These are phyloP conservation scores for Pulveroboletus sp. DNA, from an alignment of 768 basidiomycete genomes.

Conservation along the genomic window DNA sequence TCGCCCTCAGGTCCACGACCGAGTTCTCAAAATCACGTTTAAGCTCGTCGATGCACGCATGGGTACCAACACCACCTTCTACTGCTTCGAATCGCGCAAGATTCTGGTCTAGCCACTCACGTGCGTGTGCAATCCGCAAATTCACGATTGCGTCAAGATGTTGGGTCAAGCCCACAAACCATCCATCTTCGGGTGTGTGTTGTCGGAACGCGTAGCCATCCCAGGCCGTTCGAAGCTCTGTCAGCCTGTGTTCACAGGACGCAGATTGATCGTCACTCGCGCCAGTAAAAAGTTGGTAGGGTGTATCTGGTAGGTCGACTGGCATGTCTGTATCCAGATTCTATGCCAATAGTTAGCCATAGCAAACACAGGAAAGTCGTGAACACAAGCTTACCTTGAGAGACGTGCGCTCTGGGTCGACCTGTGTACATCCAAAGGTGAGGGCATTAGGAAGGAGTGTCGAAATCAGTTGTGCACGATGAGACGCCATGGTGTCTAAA, in stretches of 20 bases:
- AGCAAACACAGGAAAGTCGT: neutral
- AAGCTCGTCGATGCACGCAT: conserved; percentile 32
- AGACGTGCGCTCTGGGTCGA: conserved; percentile 27
- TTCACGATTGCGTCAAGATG: no score
- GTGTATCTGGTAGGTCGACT: conserved; percentile 23
- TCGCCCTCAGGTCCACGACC: conserved; percentile 43
- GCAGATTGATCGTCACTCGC: no score
- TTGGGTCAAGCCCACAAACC: no score
- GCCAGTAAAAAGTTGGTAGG: no score
- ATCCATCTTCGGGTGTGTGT: no score
- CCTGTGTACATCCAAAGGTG: conserved; percentile 40
- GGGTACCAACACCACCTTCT: no score
- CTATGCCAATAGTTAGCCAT: conserved; percentile 23
- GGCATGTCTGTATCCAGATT: conserved; percentile 49
- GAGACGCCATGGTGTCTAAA: conserved; percentile 43
- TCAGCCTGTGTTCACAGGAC: conserved; percentile 27
- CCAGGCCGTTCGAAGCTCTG: conserved; percentile 15
- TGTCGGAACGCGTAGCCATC: no score
- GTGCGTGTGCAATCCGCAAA: no score
- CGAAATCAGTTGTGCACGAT: conserved; percentile 40
- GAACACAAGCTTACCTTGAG: conserved; percentile 39
- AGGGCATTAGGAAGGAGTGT: conserved; percentile 44
- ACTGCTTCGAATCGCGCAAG: no score
- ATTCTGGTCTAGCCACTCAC: no score
- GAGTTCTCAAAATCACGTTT: conserved; percentile 33